Percentiles rank a stretch among this genome's conserved stretches.
Conservation (phyloP, 2,329 filamentous ascomycete species). For the Aureobasidium vineae region DNA sequence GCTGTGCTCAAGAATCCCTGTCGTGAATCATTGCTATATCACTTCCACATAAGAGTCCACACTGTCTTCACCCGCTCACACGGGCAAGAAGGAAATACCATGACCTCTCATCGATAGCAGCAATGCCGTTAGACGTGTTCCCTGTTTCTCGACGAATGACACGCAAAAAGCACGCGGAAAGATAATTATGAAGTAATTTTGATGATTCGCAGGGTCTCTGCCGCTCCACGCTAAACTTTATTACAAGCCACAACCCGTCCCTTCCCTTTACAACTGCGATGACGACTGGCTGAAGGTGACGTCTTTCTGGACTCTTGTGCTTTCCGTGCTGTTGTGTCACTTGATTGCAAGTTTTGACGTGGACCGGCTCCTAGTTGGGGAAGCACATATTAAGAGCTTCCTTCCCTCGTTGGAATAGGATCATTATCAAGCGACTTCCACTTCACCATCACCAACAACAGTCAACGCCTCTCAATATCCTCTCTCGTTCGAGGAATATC, state of each 20-base stretch:
- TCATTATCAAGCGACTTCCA: slow-evolving; percentile 14
- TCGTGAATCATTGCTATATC: not conserved
- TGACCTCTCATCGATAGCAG: not conserved
- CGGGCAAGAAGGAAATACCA: not conserved
- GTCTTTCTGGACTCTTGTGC: not conserved
- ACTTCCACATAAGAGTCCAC: not conserved
- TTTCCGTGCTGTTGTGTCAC: not conserved
- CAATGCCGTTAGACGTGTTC: not conserved
- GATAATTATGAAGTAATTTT: slow-evolving; percentile 23
- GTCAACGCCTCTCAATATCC: not conserved
- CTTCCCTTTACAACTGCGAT: not conserved
- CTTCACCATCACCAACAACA: not conserved
- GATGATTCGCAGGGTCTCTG: slow-evolving; percentile 7
- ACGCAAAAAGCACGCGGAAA: slow-evolving; percentile 7
- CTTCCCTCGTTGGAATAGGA: not conserved
- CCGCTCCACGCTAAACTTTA: slow-evolving; percentile 17
- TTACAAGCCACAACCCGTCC: slow-evolving; percentile 12
- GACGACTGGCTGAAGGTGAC: not conserved
- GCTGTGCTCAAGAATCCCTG: slow-evolving; percentile 13
- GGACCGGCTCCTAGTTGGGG: not conserved
- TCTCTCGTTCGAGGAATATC: not conserved
- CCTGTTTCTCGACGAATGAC: slow-evolving; percentile 9
- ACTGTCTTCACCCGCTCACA: too few relatives aligned
- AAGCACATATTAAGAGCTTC: slow-evolving; percentile 15
- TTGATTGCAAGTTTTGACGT: not conserved